Percentiles rank a stretch among this genome's conserved stretches.
Evolutionary conservation across 331 rosid species (phyloP).

Genomic region (Saraca asoca): DNA sequence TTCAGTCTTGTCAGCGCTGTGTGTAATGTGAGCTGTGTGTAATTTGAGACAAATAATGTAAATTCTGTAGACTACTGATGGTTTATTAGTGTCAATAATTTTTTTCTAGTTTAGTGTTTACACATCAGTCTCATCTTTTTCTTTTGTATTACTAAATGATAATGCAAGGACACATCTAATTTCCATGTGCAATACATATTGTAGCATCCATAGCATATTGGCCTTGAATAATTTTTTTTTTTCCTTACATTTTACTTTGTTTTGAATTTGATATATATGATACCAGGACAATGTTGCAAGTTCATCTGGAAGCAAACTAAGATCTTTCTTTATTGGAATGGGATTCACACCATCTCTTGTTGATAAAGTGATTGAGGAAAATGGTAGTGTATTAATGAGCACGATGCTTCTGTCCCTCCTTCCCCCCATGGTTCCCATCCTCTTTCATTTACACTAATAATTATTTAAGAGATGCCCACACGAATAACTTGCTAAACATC

Average conservation of each 20-base stretch:
- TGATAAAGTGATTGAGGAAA: slow-evolving; percentile 75
- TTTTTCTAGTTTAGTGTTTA: not conserved
- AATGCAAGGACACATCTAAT: not conserved
- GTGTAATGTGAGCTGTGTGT: not conserved
- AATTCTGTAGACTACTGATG: not conserved
- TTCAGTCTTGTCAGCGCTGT: not conserved
- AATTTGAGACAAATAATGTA: not conserved
- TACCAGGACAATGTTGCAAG: slow-evolving; percentile 70
- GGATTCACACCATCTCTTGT: slow-evolving; percentile 79
- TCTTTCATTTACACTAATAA: slow-evolving; percentile 4
- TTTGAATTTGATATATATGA: slow-evolving; percentile 15
- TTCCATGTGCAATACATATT: slow-evolving; percentile 12
- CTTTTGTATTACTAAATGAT: not conserved
- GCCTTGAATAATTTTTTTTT: not conserved
- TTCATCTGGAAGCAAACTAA: slow-evolving; percentile 69
- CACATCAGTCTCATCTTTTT: not conserved
- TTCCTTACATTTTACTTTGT: slow-evolving; percentile 1
- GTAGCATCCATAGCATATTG: slow-evolving; percentile 11
- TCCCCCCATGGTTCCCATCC: not conserved
- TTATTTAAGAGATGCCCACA: not conserved
- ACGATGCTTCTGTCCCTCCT: slow-evolving; percentile 17
- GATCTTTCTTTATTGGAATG: slow-evolving; percentile 76
- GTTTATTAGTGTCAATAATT: not conserved
- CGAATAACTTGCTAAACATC: slow-evolving; percentile 14
- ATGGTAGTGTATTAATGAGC: slow-evolving; percentile 56